Base-by-base conservation (phyloP, 1,284 basidiomycete species). In the Ustilago loliicola region DNA sequence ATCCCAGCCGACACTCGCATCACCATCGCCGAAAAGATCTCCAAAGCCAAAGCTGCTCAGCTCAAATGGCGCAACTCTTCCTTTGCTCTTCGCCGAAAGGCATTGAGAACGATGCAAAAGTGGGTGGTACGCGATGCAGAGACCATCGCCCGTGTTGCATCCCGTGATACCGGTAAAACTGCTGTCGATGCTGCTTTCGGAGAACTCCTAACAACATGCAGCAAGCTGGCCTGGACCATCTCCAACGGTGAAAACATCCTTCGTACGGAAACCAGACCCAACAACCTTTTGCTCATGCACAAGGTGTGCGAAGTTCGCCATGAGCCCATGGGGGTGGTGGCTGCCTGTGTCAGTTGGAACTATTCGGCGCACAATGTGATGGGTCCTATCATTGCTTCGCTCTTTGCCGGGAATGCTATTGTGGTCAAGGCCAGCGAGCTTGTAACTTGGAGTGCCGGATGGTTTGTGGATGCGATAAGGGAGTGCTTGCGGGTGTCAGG, bases 111-210 rank as follows among this genome's bases (percentile, higher is more conserved):
- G 79, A 86, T 99, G 79, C 90, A 94, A 80, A 92, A 92, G 73
- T 99, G 96, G 96, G 89, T 96, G 15, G 91, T 96, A 30, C 91
- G 92, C 77, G 94, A 96, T 80, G 91, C 95, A 87, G 93, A 96
- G 67, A 88, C 88, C 23, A 94, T 95, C 80, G 94, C 94, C 8
- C 89, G 91, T 53, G 93, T 97, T n/a, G 94, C 94, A 38, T 94
- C 93, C 83, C 89, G 96, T 40, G 96, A 99, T 87, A 95, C 95
- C 0, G 96, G 96, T 66, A 99, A 98, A 89, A 98, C 96, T 36
- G 81, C 83, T n/a, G 68, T 86, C 52, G 85, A 90, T 88, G 51
- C 90, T 93, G 80, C 88, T 89, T 63, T 87, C 45, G 85, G 85
- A 9, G 82, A 85, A 69, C 68, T 85, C 21, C 66, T 86, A 21